These are phyloP conservation scores for Penicillium nordicum DNA, from an alignment of 2,329 filamentous ascomycete genomes.

Conservation along the genomic window DNA sequence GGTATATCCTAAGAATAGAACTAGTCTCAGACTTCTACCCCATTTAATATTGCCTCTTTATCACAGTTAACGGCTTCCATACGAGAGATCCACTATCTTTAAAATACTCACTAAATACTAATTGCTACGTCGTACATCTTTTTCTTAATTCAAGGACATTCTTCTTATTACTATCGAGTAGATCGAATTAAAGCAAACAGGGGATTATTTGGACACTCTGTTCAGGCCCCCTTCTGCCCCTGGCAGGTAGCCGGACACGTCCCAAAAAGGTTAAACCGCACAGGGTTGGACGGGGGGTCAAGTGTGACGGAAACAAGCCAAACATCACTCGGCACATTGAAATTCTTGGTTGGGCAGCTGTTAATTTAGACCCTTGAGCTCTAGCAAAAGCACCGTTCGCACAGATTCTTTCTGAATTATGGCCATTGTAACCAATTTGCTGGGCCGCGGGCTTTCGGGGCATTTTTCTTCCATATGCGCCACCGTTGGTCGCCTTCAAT, in stretches of 20 bases:
- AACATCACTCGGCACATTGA: background rate
- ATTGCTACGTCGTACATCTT: background rate
- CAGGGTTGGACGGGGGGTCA: background rate
- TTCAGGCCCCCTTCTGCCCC: background rate
- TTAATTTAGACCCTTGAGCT: background rate
- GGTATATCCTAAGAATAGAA: background rate
- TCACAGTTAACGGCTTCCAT: background rate
- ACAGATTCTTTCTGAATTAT: background rate
- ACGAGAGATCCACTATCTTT: slow-evolving; percentile 5
- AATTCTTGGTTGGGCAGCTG: background rate
- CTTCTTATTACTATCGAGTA: too few species aligned
- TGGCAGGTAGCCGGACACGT: slow-evolving; percentile 5
- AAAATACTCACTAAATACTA: background rate
- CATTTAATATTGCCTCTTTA: background rate
- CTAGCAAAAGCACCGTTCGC: background rate
- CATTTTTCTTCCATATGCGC: slow-evolving; percentile 2
- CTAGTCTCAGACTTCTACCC: background rate
- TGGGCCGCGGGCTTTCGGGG: background rate
- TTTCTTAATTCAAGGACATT: background rate
- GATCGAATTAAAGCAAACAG: background rate
- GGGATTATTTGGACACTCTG: background rate
- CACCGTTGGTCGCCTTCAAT: background rate
- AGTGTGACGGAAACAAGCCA: slow-evolving; percentile 5
- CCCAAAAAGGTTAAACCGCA: slow-evolving; percentile 4
- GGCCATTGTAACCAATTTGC: background rate